Evolutionary conservation across 495 filamentous ascomycete genomes (phyloP).

Genomic region (Tuber borchii): DNA sequence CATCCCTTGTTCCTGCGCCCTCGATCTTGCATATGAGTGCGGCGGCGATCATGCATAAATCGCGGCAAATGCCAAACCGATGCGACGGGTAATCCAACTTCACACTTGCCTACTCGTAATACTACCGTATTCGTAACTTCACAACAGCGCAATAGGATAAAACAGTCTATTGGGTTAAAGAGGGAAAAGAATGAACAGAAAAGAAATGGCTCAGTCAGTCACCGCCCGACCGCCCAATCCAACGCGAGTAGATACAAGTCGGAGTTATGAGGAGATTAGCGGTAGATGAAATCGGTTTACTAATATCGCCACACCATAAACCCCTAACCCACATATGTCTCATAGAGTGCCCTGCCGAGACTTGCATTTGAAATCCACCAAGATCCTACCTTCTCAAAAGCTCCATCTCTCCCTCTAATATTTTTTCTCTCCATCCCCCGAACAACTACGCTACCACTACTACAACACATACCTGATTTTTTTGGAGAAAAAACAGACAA

Average conservation of each 20-base stretch:
- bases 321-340: not conserved
- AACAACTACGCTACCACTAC: not conserved
- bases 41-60: not conserved
- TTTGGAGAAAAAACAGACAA: conserved; percentile 18
- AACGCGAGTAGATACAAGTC: not conserved
- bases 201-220: not conserved
- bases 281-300: not conserved
- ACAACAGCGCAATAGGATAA: not conserved
- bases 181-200: not conserved
- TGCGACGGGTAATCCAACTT: not conserved
- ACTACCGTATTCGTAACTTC: not conserved
- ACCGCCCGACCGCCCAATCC: not conserved
- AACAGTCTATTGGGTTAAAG: not conserved
- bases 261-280: not conserved
- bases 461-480: conserved; percentile 3
- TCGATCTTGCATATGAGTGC: not conserved
- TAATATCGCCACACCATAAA: not conserved
- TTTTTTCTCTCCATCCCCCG: conserved; percentile 13
- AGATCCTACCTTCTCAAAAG: conserved; percentile 10
- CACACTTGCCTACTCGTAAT: not conserved
- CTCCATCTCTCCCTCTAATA: not conserved
- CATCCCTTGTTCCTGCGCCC: not conserved
- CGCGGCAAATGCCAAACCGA: not conserved
- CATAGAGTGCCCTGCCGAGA: conserved; percentile 12
- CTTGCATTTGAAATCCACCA: conserved; percentile 32